Evolutionary conservation across 192 early-diverging fungal species (phyloP).

Genomic region (Jimgerdemannia flammicorona): DNA sequence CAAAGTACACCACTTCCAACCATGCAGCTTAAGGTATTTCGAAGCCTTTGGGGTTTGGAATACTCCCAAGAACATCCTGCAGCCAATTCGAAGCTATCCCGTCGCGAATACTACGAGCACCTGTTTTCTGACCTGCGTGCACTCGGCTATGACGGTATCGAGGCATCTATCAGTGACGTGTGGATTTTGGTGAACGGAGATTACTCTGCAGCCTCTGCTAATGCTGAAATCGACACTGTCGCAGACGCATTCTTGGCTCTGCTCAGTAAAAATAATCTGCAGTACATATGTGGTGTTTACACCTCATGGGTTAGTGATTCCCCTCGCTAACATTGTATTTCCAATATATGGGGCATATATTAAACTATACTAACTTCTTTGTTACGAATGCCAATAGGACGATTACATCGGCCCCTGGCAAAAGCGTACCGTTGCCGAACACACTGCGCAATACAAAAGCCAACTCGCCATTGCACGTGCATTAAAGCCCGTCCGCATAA

Average conservation of each 20-base stretch:
- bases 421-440: not conserved
- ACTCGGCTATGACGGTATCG: not conserved
- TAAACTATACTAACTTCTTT: too few species aligned
- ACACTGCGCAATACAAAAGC: not conserved
- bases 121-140: not conserved
- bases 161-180: not conserved
- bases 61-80: not conserved
- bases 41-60: not conserved
- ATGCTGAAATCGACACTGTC: not conserved
- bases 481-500: not conserved
- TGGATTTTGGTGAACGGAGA: not conserved
- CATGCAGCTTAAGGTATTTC: not conserved
- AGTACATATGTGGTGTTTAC: not conserved
- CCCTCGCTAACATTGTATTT: not conserved
- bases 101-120: not conserved
- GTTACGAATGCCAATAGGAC: not conserved
- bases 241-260: not conserved
- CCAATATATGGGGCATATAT: too few species aligned
- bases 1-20: not conserved
- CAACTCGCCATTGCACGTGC: not conserved
- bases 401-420: not conserved
- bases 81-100: not conserved
- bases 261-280: not conserved
- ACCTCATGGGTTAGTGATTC: not conserved
- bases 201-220: not conserved